These are phyloP conservation scores for Tetracentron sinense DNA, from an alignment of 164 flowering plant genomes.

Conservation along the genomic window DNA sequence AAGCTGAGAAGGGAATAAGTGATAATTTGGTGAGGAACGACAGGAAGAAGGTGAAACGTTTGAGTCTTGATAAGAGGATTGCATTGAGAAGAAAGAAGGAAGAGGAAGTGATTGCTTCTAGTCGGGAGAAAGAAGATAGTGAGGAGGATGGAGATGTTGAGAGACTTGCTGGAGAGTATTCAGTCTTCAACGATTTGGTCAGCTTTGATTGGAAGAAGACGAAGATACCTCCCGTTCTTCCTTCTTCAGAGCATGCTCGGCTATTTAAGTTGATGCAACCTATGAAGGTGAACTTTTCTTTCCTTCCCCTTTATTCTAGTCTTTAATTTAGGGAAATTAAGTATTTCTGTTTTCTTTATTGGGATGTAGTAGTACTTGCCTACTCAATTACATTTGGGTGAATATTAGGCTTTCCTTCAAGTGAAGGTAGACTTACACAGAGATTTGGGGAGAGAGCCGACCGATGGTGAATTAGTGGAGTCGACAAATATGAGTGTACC, in stretches of 20 bases:
- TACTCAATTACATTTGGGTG: constrained; percentile 6
- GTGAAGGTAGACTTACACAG: constrained; percentile 50
- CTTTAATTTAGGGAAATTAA: not conserved
- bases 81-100: constrained; percentile 44
- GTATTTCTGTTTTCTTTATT: not conserved
- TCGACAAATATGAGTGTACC: constrained; percentile 46
- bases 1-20: constrained; percentile 17
- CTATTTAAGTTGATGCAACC: constrained; percentile 90
- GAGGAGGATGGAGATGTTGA: constrained; percentile 36
- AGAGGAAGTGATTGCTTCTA: constrained; percentile 12
- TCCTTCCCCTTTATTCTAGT: not conserved
- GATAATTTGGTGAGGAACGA: constrained; percentile 45
- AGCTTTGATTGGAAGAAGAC: constrained; percentile 93
- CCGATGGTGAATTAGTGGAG: constrained; percentile 65
- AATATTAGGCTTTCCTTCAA: constrained; percentile 51
- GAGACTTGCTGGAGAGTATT: constrained; percentile 69
- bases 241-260: constrained; percentile 81
- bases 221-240: constrained; percentile 95
- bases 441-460: constrained; percentile 56
- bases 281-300: constrained; percentile 57
- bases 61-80: constrained; percentile 76
- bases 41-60: constrained; percentile 39
- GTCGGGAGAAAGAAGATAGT: constrained; percentile 16
- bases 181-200: constrained; percentile 55
- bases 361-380: constrained; percentile 5